Evolutionary conservation across 1,284 basidiomycete species (phyloP), one percentile per base, ranked within the genome.

Genomic region (Schizophyllum amplum): DNA sequence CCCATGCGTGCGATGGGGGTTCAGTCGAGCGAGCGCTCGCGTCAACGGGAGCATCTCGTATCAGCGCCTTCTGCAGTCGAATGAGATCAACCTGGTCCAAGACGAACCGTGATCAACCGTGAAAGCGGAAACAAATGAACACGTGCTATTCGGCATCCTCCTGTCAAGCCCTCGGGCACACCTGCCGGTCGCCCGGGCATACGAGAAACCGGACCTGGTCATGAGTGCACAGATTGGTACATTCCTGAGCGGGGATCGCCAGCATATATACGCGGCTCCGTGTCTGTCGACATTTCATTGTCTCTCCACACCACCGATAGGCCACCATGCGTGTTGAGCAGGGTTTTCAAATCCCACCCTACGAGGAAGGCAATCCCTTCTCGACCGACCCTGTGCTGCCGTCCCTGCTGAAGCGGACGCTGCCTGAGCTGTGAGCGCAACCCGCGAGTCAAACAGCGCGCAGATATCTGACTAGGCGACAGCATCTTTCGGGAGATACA

Each of bases 341-440:
- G 47, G 84, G 85, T 27, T 86, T 86, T 61, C 84, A 86, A 60
- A 75, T 74, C 60, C 84, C 83, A 59, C 53, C 72, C 66, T 47
- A 2, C 25, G 23, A 50, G 48, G 23, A 24, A 60, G 76, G 75
- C n/a, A 81, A 86, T 64, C 79, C 82, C 2, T 89, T 82, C 64
- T 71, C 73, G 24, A 69, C 75, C 42, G 86, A 89, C 65, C 75
- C 78, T 0, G 82, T 81, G 1, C 71, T 89, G 11, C 82, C 82
- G 7, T 68, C 68, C 26, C 66, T 89, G 25, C 64, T 89, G 55
- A 78, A 76, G 66, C 75, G 86, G 42, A 65, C 80, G 6, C 63
- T 87, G 3, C 83, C 85, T 4, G 26, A 63, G 22, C 69, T 66
- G 79, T 80, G 42, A 15, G 57, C 52, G 6, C 33, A 11, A 6